Conservation (phyloP, 305 asterid genomes). For the Fraxinus sp. region DNA sequence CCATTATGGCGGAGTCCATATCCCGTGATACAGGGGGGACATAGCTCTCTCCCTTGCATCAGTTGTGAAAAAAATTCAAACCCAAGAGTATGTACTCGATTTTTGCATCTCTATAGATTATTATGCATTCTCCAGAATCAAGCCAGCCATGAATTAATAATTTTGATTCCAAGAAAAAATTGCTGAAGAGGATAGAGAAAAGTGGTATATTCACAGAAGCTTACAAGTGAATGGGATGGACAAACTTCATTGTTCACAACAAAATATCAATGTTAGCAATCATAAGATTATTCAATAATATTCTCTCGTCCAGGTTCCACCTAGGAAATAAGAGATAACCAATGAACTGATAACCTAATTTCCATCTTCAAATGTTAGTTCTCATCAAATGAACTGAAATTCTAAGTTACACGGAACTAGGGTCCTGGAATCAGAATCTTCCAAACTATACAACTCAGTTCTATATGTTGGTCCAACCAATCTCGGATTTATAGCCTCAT, state of each 20-base stretch:
- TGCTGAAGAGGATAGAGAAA: not conserved
- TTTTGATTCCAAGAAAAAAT: not conserved
- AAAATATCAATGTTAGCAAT: not conserved
- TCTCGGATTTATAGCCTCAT: not conserved
- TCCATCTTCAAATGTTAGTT: not conserved
- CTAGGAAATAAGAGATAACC: not conserved
- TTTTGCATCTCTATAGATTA: not conserved
- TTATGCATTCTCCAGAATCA: not conserved
- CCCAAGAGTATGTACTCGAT: not conserved
- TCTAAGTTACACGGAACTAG: not conserved
- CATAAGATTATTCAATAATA: not conserved
- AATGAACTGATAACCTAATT: not conserved
- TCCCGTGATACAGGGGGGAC: not conserved
- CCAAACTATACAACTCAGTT: not conserved
- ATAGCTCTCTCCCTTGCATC: not conserved
- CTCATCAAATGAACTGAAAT: not conserved
- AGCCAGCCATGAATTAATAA: not conserved
- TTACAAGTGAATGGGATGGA: not conserved
- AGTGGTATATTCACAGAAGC: not conserved
- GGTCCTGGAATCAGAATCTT: not conserved
- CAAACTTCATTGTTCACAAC: not conserved
- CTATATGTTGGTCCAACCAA: constrained; percentile 4
- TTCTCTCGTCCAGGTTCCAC: not conserved
- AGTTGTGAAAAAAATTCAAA: not conserved
- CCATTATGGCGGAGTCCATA: not conserved